phyloP scores from a whole-genome alignment of 1,284 basidiomycete species.

The Rhodotorula sp. region DNA sequence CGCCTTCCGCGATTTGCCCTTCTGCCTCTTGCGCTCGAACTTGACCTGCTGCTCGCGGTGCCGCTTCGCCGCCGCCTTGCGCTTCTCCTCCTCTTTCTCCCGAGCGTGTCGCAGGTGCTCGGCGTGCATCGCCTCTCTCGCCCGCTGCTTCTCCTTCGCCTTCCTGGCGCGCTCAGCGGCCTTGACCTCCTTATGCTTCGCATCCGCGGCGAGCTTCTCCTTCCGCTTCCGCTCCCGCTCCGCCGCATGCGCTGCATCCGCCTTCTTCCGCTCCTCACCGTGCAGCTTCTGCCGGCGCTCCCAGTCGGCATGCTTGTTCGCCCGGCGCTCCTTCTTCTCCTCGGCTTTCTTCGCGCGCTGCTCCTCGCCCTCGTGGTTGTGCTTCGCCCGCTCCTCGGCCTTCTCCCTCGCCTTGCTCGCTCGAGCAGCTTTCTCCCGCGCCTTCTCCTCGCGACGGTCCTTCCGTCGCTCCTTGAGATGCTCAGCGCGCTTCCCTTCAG shows the following conservation, averaged over 20 bases:
- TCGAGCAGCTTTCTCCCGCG: neutral
- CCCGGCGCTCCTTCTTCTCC: neutral
- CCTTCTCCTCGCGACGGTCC: neutral
- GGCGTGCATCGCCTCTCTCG: neutral
- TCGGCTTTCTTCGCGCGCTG: neutral
- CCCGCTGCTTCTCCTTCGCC: neutral
- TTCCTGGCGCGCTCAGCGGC: neutral
- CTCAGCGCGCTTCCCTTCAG: neutral
- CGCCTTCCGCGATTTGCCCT: conserved; percentile 3
- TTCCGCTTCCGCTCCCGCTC: neutral
- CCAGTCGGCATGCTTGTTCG: neutral
- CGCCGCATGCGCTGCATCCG: neutral
- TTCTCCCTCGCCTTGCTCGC: neutral
- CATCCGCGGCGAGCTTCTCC: neutral
- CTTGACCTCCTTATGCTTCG: neutral
- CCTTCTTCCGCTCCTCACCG: neutral
- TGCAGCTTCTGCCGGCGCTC: neutral
- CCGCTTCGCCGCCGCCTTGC: neutral
- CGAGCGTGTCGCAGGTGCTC: neutral
- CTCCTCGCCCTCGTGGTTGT: neutral
- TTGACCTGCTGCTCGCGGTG: neutral
- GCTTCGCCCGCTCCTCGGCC: neutral
- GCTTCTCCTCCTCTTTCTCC: neutral
- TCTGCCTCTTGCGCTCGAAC: neutral
- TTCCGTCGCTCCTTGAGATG: neutral